These are phyloP conservation scores for Salix purpurea DNA, from an alignment of 345 rosid species.

Conservation along the genomic window DNA sequence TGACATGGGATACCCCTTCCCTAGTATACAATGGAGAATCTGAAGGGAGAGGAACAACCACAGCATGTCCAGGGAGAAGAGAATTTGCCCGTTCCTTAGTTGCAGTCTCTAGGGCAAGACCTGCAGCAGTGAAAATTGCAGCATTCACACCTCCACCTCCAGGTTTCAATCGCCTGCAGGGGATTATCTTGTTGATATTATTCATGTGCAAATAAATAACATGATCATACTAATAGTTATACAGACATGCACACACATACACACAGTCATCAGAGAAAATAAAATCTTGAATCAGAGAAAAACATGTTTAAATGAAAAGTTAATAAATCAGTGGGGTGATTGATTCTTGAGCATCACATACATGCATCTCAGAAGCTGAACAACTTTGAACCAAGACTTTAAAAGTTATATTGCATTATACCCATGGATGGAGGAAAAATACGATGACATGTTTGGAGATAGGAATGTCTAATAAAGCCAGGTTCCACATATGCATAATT, in stretches of 20 bases:
- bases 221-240: not conserved
- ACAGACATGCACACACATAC: not conserved
- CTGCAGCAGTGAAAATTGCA: conserved; percentile 78
- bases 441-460: not conserved
- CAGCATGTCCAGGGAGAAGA: conserved; percentile 66
- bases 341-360: not conserved
- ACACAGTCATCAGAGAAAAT: not conserved
- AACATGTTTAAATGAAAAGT: not conserved
- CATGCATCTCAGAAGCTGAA: not conserved
- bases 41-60: conserved; percentile 81
- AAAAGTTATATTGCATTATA: not conserved
- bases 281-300: not conserved
- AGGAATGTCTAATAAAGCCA: not conserved
- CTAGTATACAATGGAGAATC: conserved; percentile 56
- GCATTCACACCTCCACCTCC: conserved; percentile 97
- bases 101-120: conserved; percentile 57
- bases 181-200: not conserved
- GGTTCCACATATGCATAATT: not conserved
- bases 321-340: not conserved
- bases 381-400: not conserved
- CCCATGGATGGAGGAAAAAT: not conserved
- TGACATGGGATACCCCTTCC: conserved; percentile 81
- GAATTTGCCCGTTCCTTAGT: conserved; percentile 57
- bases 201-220: conserved; percentile 1
- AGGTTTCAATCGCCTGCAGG: conserved; percentile 77